Evolutionary conservation across 1,284 basidiomycete species (phyloP), one percentile per base, ranked within the genome.

Genomic region (Mycena citricolor): DNA sequence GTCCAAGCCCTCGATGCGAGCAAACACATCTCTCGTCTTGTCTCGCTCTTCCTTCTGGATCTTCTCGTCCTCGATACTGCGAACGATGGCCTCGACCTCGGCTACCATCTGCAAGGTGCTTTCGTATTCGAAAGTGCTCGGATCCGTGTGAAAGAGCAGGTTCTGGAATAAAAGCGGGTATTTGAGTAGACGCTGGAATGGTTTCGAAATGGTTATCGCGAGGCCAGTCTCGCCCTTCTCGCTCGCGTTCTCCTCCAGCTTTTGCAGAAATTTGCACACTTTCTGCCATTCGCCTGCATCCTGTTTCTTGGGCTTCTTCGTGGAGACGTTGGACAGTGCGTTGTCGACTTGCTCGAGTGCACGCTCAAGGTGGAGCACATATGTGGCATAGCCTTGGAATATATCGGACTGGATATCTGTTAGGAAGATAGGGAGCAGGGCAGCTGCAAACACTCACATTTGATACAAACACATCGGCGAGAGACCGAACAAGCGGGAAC

Each of bases 151-250:
- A 68, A 86, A 95, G 36, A 95, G 79, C n/a, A 97, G 76, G 65
- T 97, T 97, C 68, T 98, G 94, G 70, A 98, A 97, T 30, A 99
- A 80, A 13, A 99, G 77, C 3, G 95, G 95, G 63, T 98, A 97
- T 66, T 99, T 98, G 62, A 97, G 82, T 31, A 99, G 74, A 23
- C 95, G 81, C 61, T 98, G 95, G 69, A 99, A 97, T 1, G 95
- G 95, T 66, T 97, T 98, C 19, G 92, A 94, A 8, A 97, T 73
- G 3, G 92, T 92, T 59, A 99, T 98, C 24, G 90, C 85, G 31
- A 99, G 74, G 1, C 93, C 92, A 2, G 90, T 92, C 68, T 97
- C 94, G 53, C 92, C 94, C 60, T 88, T 87, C 50, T 90, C 86
- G 16, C 76, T 74, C 0, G 95, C 90, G 21, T 73, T 68, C 51